A percentile compares a stretch with the other conserved stretches of the same genome.
Evolutionary conservation across 495 filamentous ascomycete genomes (phyloP).

Genomic region (Hypoxylon crocopeplum): DNA sequence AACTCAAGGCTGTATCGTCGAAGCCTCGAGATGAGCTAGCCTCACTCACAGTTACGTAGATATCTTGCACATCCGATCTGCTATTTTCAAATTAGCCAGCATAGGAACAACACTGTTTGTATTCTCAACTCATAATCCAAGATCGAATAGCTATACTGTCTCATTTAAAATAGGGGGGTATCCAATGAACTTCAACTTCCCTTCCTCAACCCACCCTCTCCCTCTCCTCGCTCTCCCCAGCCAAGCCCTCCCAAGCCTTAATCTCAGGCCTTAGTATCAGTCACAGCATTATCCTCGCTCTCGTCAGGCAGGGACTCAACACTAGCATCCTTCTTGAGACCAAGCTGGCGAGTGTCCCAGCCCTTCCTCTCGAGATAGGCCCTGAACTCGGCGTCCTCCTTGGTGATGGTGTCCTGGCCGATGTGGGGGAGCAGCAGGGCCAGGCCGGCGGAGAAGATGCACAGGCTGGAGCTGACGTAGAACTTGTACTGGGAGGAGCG

Average conservation of each 20-base stretch:
- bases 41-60: too few relatives aligned
- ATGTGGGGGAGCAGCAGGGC: slow-evolving; percentile 69
- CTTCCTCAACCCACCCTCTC: not conserved
- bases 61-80: too few relatives aligned
- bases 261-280: slow-evolving; percentile 11
- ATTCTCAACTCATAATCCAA: slow-evolving; percentile 10
- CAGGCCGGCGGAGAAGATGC: slow-evolving; percentile 66
- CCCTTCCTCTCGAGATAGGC: slow-evolving; percentile 69
- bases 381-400: slow-evolving; percentile 75
- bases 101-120: too few relatives aligned
- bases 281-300: slow-evolving; percentile 9
- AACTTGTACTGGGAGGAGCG: slow-evolving; percentile 72
- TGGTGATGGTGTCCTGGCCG: slow-evolving; percentile 74
- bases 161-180: slow-evolving; percentile 9
- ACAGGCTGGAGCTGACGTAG: slow-evolving; percentile 71
- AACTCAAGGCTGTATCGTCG: too few relatives aligned
- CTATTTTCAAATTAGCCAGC: too few relatives aligned
- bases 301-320: slow-evolving; percentile 32
- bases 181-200: slow-evolving; percentile 6
- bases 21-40: too few relatives aligned
- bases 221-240: not conserved
- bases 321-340: slow-evolving; percentile 51
- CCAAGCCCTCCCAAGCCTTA: too few relatives aligned
- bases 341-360: slow-evolving; percentile 74
- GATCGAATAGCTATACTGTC: not conserved